Evolutionary conservation across 1,139 yeast species (phyloP).

Genomic region (Pneumocystis canis): DNA sequence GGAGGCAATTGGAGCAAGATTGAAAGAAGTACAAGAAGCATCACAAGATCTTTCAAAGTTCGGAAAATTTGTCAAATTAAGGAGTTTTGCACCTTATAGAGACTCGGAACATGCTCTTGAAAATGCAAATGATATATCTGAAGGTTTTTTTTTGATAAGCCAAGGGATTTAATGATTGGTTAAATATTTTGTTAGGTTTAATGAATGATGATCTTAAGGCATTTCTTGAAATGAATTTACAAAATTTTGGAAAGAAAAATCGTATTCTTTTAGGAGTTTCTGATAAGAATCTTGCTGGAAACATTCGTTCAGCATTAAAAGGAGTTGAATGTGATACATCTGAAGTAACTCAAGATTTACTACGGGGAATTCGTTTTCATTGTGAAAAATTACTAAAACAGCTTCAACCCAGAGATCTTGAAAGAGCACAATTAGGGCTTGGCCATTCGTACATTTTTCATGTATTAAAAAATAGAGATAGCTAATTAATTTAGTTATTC

Average conservation of each 20-base stretch:
- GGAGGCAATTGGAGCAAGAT: conserved; percentile 82
- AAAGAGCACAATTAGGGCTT: conserved; percentile 94
- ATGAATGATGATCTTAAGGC: conserved; percentile 86
- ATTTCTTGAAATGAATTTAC: conserved; percentile 76
- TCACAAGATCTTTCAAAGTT: conserved; percentile 74
- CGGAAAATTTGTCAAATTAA: conserved; percentile 84
- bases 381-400: conserved; percentile 82
- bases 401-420: conserved; percentile 86
- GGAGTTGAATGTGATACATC: conserved; percentile 78
- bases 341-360: conserved; percentile 85
- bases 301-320: conserved; percentile 81
- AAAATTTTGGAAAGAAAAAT: conserved; percentile 60
- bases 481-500: conserved; percentile 38
- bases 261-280: conserved; percentile 68
- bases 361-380: conserved; percentile 88
- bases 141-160: conserved; percentile 39
- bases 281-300: conserved; percentile 92
- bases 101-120: conserved; percentile 93
- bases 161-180: too few species aligned
- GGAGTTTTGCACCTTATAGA: conserved; percentile 93
- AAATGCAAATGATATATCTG: conserved; percentile 94
- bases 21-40: conserved; percentile 89
- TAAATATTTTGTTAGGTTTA: conserved; percentile 24
- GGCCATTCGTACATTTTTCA: conserved; percentile 31
- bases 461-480: neutral